Evolutionary conservation across 352 stramenopile species (phyloP).

Genomic region (Phytopythium sindhum): DNA sequence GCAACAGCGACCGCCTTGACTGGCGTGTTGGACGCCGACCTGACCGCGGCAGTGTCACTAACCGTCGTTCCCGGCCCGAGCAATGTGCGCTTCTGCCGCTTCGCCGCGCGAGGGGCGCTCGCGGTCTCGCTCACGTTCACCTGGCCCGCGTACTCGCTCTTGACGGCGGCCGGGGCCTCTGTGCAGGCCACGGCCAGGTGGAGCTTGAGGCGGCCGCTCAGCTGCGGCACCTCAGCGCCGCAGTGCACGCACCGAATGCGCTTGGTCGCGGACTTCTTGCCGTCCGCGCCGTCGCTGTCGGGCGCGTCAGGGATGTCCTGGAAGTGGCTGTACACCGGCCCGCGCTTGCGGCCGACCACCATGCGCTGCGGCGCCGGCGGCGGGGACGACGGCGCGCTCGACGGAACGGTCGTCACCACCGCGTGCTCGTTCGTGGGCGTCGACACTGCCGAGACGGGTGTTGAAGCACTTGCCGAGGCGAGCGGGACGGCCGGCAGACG

Average conservation of each 20-base stretch:
- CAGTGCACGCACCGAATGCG: constrained; percentile 33
- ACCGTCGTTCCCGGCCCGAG: background rate
- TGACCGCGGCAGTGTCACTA: background rate
- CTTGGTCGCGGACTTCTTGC: constrained; percentile 9
- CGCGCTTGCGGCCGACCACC: constrained; percentile 24
- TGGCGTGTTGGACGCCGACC: background rate
- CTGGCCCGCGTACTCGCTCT: constrained; percentile 12
- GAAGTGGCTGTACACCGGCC: constrained; percentile 34
- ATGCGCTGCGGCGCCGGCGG: constrained; percentile 8
- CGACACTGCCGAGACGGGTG: constrained; percentile 1
- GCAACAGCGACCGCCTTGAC: background rate
- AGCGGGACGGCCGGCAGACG: constrained; percentile 1
- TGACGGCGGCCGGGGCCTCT: constrained; percentile 15
- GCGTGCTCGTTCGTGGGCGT: too few species aligned
- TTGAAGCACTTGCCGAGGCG: background rate
- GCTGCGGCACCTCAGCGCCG: constrained; percentile 18
- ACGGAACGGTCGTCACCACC: too few species aligned
- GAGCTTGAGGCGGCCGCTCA: constrained; percentile 29
- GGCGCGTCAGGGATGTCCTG: constrained; percentile 15
- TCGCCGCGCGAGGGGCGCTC: background rate
- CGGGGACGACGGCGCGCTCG: constrained; percentile 1
- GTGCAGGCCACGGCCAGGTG: constrained; percentile 21
- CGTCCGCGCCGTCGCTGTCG: constrained; percentile 1
- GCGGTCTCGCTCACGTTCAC: background rate
- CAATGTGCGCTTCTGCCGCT: constrained; percentile 7